Percentiles rank a stretch among this genome's conserved stretches.
Conservation (phyloP, 2,329 filamentous ascomycete species). For the Ceratocystis cacaofunesta region DNA sequence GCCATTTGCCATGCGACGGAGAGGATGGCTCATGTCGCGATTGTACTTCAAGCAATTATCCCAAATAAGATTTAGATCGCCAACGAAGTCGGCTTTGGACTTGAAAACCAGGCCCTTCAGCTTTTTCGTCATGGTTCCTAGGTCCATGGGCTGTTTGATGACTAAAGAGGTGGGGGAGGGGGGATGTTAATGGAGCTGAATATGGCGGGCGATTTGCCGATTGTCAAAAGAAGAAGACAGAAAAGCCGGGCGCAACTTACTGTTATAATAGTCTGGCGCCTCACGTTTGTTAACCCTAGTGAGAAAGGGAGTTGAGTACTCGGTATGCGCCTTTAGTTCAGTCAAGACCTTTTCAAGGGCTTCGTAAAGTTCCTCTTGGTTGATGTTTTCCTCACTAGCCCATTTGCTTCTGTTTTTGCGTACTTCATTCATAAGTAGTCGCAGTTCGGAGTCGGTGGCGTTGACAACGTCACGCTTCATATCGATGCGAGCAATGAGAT, state of each 20-base stretch:
- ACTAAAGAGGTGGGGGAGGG: constrained; percentile 31
- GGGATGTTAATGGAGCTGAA: constrained; percentile 18
- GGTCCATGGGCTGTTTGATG: constrained; percentile 95
- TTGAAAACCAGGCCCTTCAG: constrained; percentile 67
- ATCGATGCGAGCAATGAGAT: constrained; percentile 91
- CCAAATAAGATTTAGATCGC: constrained; percentile 91
- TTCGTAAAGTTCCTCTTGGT: constrained; percentile 95
- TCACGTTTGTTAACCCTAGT: constrained; percentile 93
- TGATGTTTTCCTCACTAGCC: constrained; percentile 94
- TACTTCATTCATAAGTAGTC: constrained; percentile 90
- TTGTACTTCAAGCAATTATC: constrained; percentile 95
- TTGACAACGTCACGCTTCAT: constrained; percentile 78
- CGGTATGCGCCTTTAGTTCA: constrained; percentile 90
- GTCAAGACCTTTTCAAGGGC: constrained; percentile 92
- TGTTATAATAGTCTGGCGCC: constrained; percentile 83
- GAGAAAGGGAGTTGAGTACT: constrained; percentile 92
- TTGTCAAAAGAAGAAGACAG: background rate
- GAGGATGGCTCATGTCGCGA: constrained; percentile 68
- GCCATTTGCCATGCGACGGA: constrained; percentile 82
- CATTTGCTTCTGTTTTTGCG: constrained; percentile 97
- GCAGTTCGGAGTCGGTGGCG: constrained; percentile 82
- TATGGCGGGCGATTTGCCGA: background rate
- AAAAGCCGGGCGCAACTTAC: constrained; percentile 37
- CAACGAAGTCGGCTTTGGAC: constrained; percentile 86
- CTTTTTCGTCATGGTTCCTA: constrained; percentile 97